These are phyloP conservation scores for Gnomoniopsis smithogilvyi DNA, from an alignment of 2,329 filamentous ascomycete genomes.

Conservation along the genomic window DNA sequence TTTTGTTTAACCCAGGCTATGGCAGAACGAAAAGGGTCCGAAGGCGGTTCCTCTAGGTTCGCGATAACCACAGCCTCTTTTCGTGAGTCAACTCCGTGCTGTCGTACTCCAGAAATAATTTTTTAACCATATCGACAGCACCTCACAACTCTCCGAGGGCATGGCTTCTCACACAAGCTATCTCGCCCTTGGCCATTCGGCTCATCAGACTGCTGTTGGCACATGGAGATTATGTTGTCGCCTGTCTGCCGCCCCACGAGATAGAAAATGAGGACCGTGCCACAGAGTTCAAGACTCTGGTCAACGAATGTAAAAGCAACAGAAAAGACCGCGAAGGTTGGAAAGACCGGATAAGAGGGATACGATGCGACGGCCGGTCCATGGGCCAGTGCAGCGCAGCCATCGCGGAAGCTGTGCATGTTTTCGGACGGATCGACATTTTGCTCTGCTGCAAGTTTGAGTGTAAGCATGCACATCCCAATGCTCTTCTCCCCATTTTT, in stretches of 20 bases:
- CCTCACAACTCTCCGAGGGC: constrained; percentile 75
- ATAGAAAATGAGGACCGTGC: constrained; percentile 74
- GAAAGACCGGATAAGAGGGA: constrained; percentile 71
- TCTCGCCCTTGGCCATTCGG: constrained; percentile 80
- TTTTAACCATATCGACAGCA: constrained; percentile 39
- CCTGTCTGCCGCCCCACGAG: constrained; percentile 75
- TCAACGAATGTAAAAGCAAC: constrained; percentile 64
- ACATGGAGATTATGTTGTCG: constrained; percentile 90
- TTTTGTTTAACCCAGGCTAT: constrained; percentile 25
- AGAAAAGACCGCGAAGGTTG: constrained; percentile 70
- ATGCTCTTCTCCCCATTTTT: background rate
- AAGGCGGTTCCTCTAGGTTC: constrained; percentile 40
- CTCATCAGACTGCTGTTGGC: constrained; percentile 76
- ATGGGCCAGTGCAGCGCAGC: constrained; percentile 78
- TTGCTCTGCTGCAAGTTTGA: constrained; percentile 86
- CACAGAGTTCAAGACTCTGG: constrained; percentile 75
- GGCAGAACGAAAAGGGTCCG: constrained; percentile 44
- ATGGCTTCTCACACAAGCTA: constrained; percentile 87
- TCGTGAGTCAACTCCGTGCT: constrained; percentile 37
- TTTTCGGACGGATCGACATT: constrained; percentile 87
- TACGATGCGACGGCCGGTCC: constrained; percentile 59
- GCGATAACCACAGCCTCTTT: constrained; percentile 46
- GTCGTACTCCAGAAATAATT: constrained; percentile 13
- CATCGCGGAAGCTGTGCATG: constrained; percentile 78
- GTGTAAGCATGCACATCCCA: constrained; percentile 44